Evolutionary conservation across 148 eudicot genomes (phyloP), one percentile per base, ranked within the genome.

Genomic region (Persicaria maculosa): DNA sequence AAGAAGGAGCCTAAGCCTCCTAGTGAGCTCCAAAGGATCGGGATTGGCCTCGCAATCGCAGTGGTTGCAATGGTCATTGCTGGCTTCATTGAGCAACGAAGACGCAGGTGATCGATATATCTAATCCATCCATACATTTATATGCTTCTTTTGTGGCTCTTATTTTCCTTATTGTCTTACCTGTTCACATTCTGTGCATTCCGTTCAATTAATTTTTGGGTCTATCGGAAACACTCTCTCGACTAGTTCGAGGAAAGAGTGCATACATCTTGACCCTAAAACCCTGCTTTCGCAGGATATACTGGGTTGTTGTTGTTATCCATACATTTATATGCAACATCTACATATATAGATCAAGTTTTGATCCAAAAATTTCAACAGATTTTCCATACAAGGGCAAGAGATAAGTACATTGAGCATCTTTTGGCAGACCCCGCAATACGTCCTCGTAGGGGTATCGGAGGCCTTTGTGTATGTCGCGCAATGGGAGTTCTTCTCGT

Each of bases 11-110:
- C 85, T 4, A 81, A 82, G 72, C 88, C 89, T 36, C 88, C 86
- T 0, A 82, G 83, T 6, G 89, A 88, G 85, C 80, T 88, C 47
- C 92, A 88, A 61, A 73, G 89, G 69, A 88, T 88, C 31, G 92
- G 92, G 9, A 81, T 88, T 8, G 89, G 89, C 40, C 85, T 86
- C 19, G 81, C 86, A 1, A 88, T 88, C 10, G 89, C 92, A 14
- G 83, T 88, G 8, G 50, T 79, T 5, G 89, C 92, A 6, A 86
- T 88, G 86, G 77, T 88, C 17, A 74, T 83, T 36, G 86, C 92
- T 1, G 92, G 89, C 44, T 67, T 83, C 44, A 86, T 88, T 50
- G 91, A 88, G 76, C 75, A 77, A 44, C 83, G 76, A 43, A 74
- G 91, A 68, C 72, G 83, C 15, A 86, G 79, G 69, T 79, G 84